A percentile compares a stretch with the other conserved stretches of the same genome.
phyloP scores from a whole-genome alignment of 2,329 filamentous ascomycete genomes.

The Coniochaeta sp. region DNA sequence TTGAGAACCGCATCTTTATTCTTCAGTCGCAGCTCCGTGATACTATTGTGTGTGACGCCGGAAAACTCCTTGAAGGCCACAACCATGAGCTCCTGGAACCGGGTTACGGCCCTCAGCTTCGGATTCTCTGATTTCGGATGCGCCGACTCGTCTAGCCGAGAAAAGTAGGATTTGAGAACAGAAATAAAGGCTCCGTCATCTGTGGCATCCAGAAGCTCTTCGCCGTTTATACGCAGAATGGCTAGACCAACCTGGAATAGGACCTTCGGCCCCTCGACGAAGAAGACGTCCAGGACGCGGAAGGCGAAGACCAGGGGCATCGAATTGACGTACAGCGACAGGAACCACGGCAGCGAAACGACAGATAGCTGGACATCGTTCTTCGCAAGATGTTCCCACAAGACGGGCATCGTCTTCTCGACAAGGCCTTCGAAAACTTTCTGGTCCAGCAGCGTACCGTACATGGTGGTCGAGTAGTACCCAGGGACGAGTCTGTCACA shows the following conservation, averaged over 20 bases:
- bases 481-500: slow-evolving; percentile 91
- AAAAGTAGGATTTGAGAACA: slow-evolving; percentile 90
- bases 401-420: slow-evolving; percentile 97
- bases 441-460: slow-evolving; percentile 92
- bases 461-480: slow-evolving; percentile 99
- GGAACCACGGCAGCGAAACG: slow-evolving; percentile 94
- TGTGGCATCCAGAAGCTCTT: slow-evolving; percentile 84
- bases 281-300: slow-evolving; percentile 93
- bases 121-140: slow-evolving; percentile 94
- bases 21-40: slow-evolving; percentile 80
- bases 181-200: slow-evolving; percentile 97
- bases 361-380: slow-evolving; percentile 96
- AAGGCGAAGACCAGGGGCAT: slow-evolving; percentile 99
- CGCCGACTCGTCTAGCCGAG: slow-evolving; percentile 86
- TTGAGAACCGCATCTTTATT: slow-evolving; percentile 92
- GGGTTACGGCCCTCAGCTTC: slow-evolving; percentile 86
- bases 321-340: slow-evolving; percentile 97
- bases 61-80: slow-evolving; percentile 98
- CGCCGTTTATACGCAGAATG: slow-evolving; percentile 95
- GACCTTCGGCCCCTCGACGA: slow-evolving; percentile 94
- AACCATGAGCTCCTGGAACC: slow-evolving; percentile 97
- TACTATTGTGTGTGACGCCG: slow-evolving; percentile 86
- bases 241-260: slow-evolving; percentile 94
- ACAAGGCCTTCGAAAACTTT: slow-evolving; percentile 96
- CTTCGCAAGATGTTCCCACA: slow-evolving; percentile 97